Evolutionary conservation across 495 filamentous ascomycete species (phyloP), one percentile per base, ranked within the genome.

Genomic region (Aspergillus leporis): DNA sequence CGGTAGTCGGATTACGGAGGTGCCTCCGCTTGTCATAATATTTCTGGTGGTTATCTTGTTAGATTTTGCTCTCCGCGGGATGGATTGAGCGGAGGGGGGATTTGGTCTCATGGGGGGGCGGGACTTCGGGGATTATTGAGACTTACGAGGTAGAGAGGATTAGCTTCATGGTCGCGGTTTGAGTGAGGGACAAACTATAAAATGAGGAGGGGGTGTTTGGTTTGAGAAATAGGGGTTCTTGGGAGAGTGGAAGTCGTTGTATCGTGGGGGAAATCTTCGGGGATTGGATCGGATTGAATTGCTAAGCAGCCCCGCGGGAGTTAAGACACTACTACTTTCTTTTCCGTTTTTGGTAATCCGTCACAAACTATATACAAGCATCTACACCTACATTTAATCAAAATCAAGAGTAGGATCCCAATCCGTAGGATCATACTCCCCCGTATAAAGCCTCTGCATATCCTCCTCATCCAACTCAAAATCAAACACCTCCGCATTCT

Each of bases 81-180:
- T 50, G 6, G n/a, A n/a, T n/a, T n/a, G n/a, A n/a, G n/a, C n/a
- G n/a, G n/a, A n/a, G n/a, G n/a, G n/a, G n/a, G n/a, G n/a, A 18
- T 18, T 41, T 14, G 12, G 10, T 41, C 14, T 41, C 16, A 3
- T 36, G 41, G 50, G 43, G 41, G 12, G 34, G 46, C 21, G 28
- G 53, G n/a, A 8, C 5, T 28, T 22, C 9, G 28, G 21, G 40
- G 19, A 7, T 21, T 3, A 21, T 8, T 34, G 52, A 16, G 41
- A 68, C 85, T 70, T 80, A 93, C 90, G 90, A 92, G 48, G 92
- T 96, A 34, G 91, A 95, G 56, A 97, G 85, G 46, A 96, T 86
- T 73, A 97, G 80, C 78, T 90, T 90, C 78, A 87, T 90, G 52
- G 59, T 70, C 56, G 36, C 61, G 41, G 53, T 57, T 47, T 30